Evolutionary conservation across 371 early-diverging fungal genomes (phyloP).

Genomic region (Saksenaea vasiformis): DNA sequence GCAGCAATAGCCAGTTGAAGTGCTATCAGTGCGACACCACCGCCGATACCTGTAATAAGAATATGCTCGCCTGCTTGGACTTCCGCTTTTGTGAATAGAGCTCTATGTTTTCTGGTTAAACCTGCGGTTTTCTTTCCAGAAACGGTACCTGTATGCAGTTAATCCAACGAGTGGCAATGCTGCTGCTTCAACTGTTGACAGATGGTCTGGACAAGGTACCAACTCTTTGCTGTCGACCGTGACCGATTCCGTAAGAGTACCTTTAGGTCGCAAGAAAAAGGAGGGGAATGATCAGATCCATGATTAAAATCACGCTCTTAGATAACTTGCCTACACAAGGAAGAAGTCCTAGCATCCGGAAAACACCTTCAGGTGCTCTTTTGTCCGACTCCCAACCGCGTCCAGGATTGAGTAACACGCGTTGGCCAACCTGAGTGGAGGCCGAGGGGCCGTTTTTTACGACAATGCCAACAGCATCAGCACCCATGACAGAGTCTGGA

Average conservation of each 20-base stretch:
- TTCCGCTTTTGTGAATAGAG: slow-evolving; percentile 60
- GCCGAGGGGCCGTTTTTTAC: slow-evolving; percentile 15
- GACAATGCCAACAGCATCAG: slow-evolving; percentile 65
- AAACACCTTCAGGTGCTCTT: slow-evolving; percentile 61
- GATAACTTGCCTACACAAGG: slow-evolving; percentile 45
- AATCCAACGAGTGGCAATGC: slow-evolving; percentile 72
- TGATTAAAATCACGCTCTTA: neutral
- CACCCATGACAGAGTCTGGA: slow-evolving; percentile 55
- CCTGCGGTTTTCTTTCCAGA: neutral
- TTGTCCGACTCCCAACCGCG: slow-evolving; percentile 62
- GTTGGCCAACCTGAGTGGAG: slow-evolving; percentile 31
- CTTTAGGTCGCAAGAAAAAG: slow-evolving; percentile 21
- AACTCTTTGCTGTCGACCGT: slow-evolving; percentile 48
- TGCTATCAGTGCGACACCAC: slow-evolving; percentile 75
- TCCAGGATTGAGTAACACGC: slow-evolving; percentile 59
- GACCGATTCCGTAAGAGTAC: slow-evolving; percentile 64
- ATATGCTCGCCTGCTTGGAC: slow-evolving; percentile 61
- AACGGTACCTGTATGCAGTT: slow-evolving; percentile 61
- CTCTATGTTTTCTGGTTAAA: slow-evolving; percentile 25
- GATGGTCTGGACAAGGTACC: slow-evolving; percentile 58
- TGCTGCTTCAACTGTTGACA: slow-evolving; percentile 66
- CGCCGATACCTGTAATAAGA: slow-evolving; percentile 76
- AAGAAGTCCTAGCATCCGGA: slow-evolving; percentile 59
- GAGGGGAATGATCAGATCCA: neutral
- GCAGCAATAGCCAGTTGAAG: slow-evolving; percentile 68